A percentile compares a stretch with the other conserved stretches of the same genome.
Conservation (phyloP, 768 basidiomycete genomes). For the Xerocomellus amylosporus region DNA sequence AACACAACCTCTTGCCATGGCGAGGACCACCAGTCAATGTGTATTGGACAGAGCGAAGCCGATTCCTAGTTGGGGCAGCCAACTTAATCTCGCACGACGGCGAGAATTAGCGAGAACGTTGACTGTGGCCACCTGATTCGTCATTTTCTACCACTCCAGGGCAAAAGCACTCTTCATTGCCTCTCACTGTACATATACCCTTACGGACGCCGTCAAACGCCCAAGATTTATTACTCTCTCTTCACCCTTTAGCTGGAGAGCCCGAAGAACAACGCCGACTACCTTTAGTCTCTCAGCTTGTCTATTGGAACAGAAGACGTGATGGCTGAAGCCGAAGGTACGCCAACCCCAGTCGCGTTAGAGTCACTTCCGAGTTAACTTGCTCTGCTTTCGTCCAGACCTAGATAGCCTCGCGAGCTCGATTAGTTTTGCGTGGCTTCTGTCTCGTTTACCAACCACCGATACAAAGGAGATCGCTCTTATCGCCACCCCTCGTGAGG, state of each 20-base stretch:
- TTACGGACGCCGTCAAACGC: background rate
- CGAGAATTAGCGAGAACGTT: background rate
- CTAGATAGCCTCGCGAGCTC: constrained; percentile 87
- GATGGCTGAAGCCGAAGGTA: constrained; percentile 85
- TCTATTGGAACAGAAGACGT: constrained; percentile 48
- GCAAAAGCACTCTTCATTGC: background rate
- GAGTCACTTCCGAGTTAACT: background rate
- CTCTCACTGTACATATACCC: background rate
- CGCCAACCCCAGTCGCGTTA: background rate
- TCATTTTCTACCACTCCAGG: background rate
- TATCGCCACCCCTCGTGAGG: constrained; percentile 61
- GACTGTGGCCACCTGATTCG: background rate
- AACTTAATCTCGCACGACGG: background rate
- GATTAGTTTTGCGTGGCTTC: constrained; percentile 76
- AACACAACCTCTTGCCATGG: background rate
- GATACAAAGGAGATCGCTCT: constrained; percentile 66
- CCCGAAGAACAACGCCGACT: constrained; percentile 21
- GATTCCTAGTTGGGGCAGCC: background rate
- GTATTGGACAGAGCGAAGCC: background rate
- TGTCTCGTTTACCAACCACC: constrained; percentile 34
- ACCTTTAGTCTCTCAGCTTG: constrained; percentile 35
- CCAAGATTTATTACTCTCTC: background rate
- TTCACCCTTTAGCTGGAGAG: background rate
- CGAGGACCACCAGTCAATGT: background rate
- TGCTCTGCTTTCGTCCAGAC: constrained; percentile 46